Evolutionary conservation across 768 basidiomycete genomes (phyloP), one percentile per base, ranked within the genome.

Genomic region (Hygrophoropsis aurantiaca): DNA sequence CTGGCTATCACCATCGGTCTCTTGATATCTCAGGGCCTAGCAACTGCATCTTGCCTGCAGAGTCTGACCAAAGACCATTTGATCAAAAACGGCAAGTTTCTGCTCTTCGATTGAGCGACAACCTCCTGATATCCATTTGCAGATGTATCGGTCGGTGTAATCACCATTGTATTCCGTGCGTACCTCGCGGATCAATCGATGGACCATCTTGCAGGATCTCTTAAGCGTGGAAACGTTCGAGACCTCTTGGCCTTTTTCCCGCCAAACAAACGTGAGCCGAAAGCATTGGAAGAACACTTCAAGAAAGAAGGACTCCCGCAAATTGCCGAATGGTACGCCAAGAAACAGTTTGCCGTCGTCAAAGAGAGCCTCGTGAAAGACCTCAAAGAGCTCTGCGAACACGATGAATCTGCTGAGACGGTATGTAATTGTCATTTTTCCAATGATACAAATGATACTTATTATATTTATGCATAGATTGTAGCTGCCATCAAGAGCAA

Each of bases 301-400:
- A 89, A 80, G 69, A 79, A 81, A 47, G 86, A 82, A 49, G 84
- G 82, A 16, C 73, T 97, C 16, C 70, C 83, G 16, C 82, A 84
- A 56, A 81, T 97, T 35, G 85, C 89, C 2, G 95, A 98, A 13
- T 97, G 92, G 91, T 97, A 89, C 79, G 82, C 83, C 38, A 97
- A 94, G 78, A 86, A 84, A 64, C 90, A 93, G 62, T 84, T 84
- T 50, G 84, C 84, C 46, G 81, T 85, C 48, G 81, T 90, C 55
- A 93, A 88, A 66, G 90, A 94, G 48, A 74, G 77, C 36, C 79
- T 94, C 52, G 68, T 85, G 58, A 77, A 74, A 56, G 81, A 83
- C 19, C 74, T 91, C 45, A 82, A 79, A 47, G 84, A 84, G 49
- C 74, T 87, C 62, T 80, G 82, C 46, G 85, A 84, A 57, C 79